A percentile compares a stretch with the other conserved stretches of the same genome.
Conservation (phyloP, 306 rosid species). For the Dryas alaskensis region DNA sequence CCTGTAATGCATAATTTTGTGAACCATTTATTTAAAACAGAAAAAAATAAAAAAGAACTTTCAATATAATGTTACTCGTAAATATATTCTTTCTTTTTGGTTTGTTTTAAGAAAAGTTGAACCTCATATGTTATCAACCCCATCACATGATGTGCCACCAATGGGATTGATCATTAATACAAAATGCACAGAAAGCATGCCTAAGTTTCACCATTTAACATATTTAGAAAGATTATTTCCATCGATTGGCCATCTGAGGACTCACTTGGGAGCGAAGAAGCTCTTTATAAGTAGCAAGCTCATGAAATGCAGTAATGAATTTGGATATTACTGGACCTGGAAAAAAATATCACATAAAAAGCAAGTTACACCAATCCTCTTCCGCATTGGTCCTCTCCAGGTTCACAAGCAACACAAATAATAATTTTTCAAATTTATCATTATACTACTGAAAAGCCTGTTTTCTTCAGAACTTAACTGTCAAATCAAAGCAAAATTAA, state of each 20-base stretch:
- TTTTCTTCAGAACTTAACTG: not conserved
- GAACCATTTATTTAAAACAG: slow-evolving; percentile 10
- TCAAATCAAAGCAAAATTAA: not conserved
- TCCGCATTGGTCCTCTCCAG: slow-evolving; percentile 17
- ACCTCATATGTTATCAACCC: not conserved
- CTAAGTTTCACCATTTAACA: not conserved
- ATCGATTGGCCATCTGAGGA: slow-evolving; percentile 20
- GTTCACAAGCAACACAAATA: slow-evolving; percentile 1
- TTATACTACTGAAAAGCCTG: not conserved
- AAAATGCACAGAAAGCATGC: slow-evolving; percentile 1
- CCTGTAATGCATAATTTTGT: slow-evolving; percentile 49
- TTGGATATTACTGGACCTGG: slow-evolving; percentile 93
- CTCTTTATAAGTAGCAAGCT: slow-evolving; percentile 90
- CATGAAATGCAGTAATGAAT: slow-evolving; percentile 66
- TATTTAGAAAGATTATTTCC: slow-evolving; percentile 4
- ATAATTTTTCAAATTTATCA: not conserved
- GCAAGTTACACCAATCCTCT: slow-evolving; percentile 24
- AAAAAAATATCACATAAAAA: slow-evolving; percentile 29
- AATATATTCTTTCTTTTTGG: not conserved
- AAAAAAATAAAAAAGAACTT: slow-evolving; percentile 2
- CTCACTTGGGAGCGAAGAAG: slow-evolving; percentile 95
- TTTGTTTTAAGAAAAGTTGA: not conserved
- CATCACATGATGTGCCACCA: not conserved
- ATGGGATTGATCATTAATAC: not conserved
- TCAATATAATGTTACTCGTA: not conserved